Conservation (phyloP, 108 stramenopile species). For the Stephanodiscus minutulus region DNA sequence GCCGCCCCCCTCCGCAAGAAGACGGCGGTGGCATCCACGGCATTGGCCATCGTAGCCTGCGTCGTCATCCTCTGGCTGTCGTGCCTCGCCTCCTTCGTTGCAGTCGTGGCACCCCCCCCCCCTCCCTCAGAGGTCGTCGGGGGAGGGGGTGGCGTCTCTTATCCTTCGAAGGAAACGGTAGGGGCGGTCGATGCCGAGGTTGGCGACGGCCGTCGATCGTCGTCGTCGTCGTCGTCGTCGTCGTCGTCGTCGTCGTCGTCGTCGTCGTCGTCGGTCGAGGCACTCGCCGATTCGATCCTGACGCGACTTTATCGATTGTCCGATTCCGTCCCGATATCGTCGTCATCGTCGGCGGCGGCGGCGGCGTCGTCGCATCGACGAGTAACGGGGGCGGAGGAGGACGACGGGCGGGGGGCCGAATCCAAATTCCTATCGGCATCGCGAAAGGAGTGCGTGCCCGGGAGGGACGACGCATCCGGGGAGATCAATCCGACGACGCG, state of each 20-base stretch:
- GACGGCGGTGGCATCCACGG: not conserved
- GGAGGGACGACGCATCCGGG: constrained; percentile 27
- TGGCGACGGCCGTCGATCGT: too few species aligned
- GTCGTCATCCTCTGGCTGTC: constrained; percentile 1
- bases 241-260: too few species aligned
- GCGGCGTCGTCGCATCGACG: not conserved
- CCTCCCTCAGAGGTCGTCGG: too few species aligned
- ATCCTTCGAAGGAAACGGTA: not conserved
- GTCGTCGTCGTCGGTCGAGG: not conserved
- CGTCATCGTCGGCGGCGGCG: not conserved
- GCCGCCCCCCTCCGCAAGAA: not conserved
- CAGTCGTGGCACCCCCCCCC: not conserved
- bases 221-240: too few species aligned
- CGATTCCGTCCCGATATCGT: constrained; percentile 5
- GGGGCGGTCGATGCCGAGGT: not conserved
- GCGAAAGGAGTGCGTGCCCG: constrained; percentile 38
- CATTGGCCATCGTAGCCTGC: not conserved
- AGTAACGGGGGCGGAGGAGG: not conserved
- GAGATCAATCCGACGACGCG: constrained; percentile 41
- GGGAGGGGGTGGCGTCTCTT: not conserved
- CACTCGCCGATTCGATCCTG: not conserved
- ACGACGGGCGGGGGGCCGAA: not conserved
- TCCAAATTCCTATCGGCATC: constrained; percentile 17
- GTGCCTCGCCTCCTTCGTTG: constrained; percentile 1
- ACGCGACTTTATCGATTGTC: not conserved